Evolutionary conservation across 768 basidiomycete species (phyloP).

Genomic region (Paxillus rubicundulus): DNA sequence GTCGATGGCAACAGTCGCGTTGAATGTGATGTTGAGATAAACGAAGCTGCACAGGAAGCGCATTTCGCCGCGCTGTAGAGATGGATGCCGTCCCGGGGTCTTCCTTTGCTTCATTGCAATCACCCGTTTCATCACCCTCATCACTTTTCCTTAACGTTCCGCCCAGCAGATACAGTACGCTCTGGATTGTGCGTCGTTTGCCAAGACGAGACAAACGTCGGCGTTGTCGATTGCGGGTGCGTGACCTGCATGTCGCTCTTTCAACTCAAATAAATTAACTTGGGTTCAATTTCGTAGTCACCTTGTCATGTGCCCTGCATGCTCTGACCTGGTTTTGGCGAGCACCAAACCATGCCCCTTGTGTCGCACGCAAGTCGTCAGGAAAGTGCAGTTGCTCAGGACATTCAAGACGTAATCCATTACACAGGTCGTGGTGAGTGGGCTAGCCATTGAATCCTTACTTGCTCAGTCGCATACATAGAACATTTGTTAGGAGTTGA

Average conservation of each 20-base stretch:
- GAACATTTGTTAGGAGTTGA: too few relatives aligned
- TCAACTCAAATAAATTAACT: not conserved
- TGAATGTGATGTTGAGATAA: constrained; percentile 3
- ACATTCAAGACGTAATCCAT: constrained; percentile 63
- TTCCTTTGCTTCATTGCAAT: too few relatives aligned
- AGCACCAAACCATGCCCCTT: constrained; percentile 86
- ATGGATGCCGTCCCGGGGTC: not conserved
- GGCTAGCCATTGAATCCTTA: too few relatives aligned
- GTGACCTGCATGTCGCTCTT: constrained; percentile 26
- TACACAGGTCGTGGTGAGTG: too few relatives aligned
- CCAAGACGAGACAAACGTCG: constrained; percentile 91
- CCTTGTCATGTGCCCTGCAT: constrained; percentile 71
- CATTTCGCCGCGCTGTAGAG: not conserved
- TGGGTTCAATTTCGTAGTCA: constrained; percentile 50
- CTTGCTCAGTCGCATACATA: too few relatives aligned
- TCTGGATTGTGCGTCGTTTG: constrained; percentile 87
- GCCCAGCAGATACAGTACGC: constrained; percentile 43
- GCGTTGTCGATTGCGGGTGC: constrained; percentile 91
- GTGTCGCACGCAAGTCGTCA: constrained; percentile 85
- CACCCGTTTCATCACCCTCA: constrained; percentile 10
- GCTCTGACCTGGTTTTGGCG: constrained; percentile 76
- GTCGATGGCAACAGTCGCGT: too few relatives aligned
- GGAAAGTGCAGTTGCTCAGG: constrained; percentile 73
- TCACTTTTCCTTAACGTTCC: constrained; percentile 32
- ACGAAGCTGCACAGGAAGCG: not conserved